Evolutionary conservation across 345 rosid genomes (phyloP).

Genomic region (Pugionium dolabratum): DNA sequence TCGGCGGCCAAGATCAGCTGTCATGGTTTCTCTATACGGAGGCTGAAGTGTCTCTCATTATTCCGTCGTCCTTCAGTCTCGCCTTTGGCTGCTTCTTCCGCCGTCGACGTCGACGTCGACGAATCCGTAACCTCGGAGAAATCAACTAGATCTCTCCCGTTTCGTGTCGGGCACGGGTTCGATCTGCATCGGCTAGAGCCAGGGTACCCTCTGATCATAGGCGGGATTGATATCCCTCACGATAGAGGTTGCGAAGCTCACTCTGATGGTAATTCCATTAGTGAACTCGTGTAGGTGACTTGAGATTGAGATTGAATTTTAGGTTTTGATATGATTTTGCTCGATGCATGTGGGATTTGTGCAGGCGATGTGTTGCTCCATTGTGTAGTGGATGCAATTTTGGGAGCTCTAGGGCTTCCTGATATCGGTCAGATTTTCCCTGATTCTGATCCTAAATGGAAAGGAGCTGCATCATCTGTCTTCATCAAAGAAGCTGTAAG

Average conservation of each 20-base stretch:
- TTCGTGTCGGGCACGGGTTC: constrained; percentile 92
- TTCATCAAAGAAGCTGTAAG: constrained; percentile 97
- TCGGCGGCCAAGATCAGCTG: constrained; percentile 8
- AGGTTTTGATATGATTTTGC: not conserved
- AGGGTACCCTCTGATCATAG: constrained; percentile 91
- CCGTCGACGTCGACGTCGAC: constrained; percentile 48
- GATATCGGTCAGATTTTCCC: constrained; percentile 99
- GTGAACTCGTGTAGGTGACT: not conserved
- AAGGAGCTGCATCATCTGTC: constrained; percentile 90
- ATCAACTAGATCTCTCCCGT: constrained; percentile 63
- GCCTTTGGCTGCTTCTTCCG: constrained; percentile 46
- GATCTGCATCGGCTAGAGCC: constrained; percentile 94
- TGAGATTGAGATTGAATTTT: not conserved
- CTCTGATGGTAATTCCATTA: constrained; percentile 68
- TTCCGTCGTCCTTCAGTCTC: constrained; percentile 37
- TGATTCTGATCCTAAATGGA: constrained; percentile 93
- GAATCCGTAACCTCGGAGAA: constrained; percentile 47
- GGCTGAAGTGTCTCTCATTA: constrained; percentile 25
- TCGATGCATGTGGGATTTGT: constrained; percentile 25
- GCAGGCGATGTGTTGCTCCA: constrained; percentile 98
- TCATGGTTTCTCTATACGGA: constrained; percentile 19
- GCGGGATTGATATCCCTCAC: constrained; percentile 89
- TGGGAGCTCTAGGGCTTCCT: constrained; percentile 96
- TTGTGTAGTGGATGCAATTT: constrained; percentile 95
- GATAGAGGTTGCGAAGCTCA: constrained; percentile 99